Base-by-base conservation (phyloP, 495 filamentous ascomycete species). In the Schizothecium vesticola region DNA sequence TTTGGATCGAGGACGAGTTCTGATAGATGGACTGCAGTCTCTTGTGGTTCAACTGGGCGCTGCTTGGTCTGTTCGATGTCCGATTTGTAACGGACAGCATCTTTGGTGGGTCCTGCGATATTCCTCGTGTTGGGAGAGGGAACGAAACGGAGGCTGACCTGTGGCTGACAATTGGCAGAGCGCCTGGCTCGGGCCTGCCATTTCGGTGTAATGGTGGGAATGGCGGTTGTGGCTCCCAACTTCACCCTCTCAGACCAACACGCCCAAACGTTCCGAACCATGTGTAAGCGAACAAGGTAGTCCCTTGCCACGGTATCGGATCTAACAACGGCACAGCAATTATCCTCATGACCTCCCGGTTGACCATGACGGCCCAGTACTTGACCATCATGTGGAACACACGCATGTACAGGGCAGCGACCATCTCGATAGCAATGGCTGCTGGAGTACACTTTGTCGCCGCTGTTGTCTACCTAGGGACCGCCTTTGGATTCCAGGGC, bases 21-120 rank as follows among this genome's bases (percentile, higher is more conserved):
- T 33, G 31, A 33, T 1, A 13, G 3, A 33, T 12, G 31, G 10
- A 13, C 12, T 3, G 2, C 3, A 77, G 74, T 64, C 83, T 91
- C 28, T 82, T 92, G 0, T 92, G 90, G 89, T 87, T 90, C 70
- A 90, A 86, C 56, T 92, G 90, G 89, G 80, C 88, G 29, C 85
- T 88, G 72, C 85, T 89, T 26, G 85, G 84, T n/a, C 78, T 91
- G 11, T 88, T 86, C 71, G 90, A 92, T 73, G 83, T 91, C 33
- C 84, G 90, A 1, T 91, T 91, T 75, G 83, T 85, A 9, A 78
- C 83, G 33, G 89, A 92, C 72, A 87, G 84, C 23, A 76, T 91
- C 62, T 87, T 90, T 70, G 75, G 61, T 63, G 11, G 36, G 61
- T 29, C 10, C 12, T 25, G 22, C 2, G 58, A 31, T 13, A 26